Evolutionary conservation across 768 basidiomycete genomes (phyloP), one percentile per base, ranked within the genome.

Genomic region (Tylopilus balloui): DNA sequence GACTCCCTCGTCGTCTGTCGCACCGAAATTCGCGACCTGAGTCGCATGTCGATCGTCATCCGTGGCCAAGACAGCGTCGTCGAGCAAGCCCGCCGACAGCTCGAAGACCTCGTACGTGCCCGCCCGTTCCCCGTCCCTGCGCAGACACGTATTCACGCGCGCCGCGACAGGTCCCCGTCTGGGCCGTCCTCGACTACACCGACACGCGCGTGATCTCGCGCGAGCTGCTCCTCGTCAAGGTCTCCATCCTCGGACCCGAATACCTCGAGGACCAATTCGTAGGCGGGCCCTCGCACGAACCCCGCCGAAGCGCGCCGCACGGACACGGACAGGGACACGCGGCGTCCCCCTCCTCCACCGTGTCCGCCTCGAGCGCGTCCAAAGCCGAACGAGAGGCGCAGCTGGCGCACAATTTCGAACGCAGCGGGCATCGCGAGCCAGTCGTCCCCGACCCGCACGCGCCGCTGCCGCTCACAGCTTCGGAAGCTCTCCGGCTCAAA

Each of bases 171-270:
- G 94, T 99, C 23, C 96, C 95, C 42, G 96, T 99, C 4, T 99
- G 96, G 96, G 96, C 95, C 24, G 96, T 99, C 27, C 77, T 99
- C 52, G 94, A 99, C 71, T 99, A 98, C 68, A 97, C 95, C 17
- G 79, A 94, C 53, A 98, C 93, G 20, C 82, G 79, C 48, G 83
- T 86, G 24, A 95, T 99, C 66, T 79, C 87, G 56, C 88, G 96
- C 58, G 96, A 99, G 69, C 78, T 98, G 13, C 79, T 98, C 27
- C 86, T 99, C 56, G 90, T 87, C 63, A 99, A 99, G 66, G 84
- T 99, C 3, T 98, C 96, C 50, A 95, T 94, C 62, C 84, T 99
- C 29, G 96, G 96, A 2, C 91, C 94, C 10, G 95, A 99, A 66
- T 99, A 95, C 68, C 80, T 95, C 54, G 91, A 95, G 56, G 87